These are phyloP conservation scores for Fusarium sp. DNA, from an alignment of 2,329 filamentous ascomycete genomes.

Conservation along the genomic window DNA sequence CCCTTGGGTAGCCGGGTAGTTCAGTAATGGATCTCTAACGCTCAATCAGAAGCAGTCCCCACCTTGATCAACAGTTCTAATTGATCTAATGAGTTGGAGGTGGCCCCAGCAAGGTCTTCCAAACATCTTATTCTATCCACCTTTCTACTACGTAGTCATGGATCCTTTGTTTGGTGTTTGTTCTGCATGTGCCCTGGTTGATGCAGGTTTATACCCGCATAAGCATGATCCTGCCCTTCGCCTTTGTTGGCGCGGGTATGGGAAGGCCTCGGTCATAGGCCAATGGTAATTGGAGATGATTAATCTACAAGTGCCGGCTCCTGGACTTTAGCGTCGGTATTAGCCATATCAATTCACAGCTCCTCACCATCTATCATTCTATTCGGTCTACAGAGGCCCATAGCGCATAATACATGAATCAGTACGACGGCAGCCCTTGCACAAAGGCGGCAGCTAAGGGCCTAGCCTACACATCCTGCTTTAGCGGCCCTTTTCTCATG, in stretches of 20 bases:
- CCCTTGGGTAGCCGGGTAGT: too few species aligned
- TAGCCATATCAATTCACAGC: constrained; percentile 5
- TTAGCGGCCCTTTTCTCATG: neutral
- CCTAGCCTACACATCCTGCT: neutral
- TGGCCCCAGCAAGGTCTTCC: neutral
- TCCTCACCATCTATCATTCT: neutral
- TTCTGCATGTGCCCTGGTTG: too few species aligned
- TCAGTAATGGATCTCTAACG: too few species aligned
- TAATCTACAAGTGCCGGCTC: constrained; percentile 10
- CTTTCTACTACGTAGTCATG: neutral
- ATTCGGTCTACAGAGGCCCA: neutral
- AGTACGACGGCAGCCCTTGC: neutral
- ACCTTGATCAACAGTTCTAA: too few species aligned
- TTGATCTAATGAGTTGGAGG: too few species aligned
- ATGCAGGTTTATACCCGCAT: too few species aligned
- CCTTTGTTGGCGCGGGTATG: too few species aligned
- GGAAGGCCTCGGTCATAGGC: neutral
- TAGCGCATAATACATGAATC: constrained; percentile 7
- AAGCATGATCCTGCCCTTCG: too few species aligned
- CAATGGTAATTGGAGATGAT: neutral
- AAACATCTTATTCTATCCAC: neutral
- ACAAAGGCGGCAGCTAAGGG: constrained; percentile 2
- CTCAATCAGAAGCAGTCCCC: too few species aligned
- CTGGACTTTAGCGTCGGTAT: constrained; percentile 29
- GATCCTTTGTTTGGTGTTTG: neutral